Evolutionary conservation across 768 basidiomycete species (phyloP), one percentile per base, ranked within the genome.

Genomic region (Boletus rubescentipes): DNA sequence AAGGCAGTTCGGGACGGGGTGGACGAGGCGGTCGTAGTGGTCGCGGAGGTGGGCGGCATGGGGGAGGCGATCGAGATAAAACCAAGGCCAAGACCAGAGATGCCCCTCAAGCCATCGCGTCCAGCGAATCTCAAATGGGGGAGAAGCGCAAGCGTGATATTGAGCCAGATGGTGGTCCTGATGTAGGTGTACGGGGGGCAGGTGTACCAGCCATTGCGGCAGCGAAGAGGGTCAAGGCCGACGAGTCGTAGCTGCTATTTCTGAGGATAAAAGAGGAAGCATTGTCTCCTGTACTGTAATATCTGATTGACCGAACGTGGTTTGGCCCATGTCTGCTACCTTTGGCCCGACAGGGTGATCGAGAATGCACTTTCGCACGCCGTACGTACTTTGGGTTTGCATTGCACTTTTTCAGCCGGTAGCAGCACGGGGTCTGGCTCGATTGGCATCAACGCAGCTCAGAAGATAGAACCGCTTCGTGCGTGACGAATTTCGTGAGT

Each of bases 71-170:
- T 40, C 56, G 64, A 42, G 58, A 49, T 2, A 64, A 52, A 38
- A 38, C 49, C 15, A 67, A 53, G 40, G 45, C 46, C 34, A 58
- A 55, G 20, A 56, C 53, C 16, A 62, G 49, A 4, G 58, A 54
- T 10, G 64, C 57, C 5, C 54, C 56, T 11, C 61, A 72, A 11
- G 59, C 45, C 5, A 46, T 66, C 18, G 55, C 62, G 3, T 63
- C 61, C 11, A 74, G 66, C 5, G 79, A 74, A 9, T 82, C 81
- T 38, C 74, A 75, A 54, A 67, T 73, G 2, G 88, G 87, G 29
- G 87, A 87, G 59, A 92, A 92, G 74, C 76, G 89, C 54, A 92
- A 91, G 67, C 81, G 87, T 36, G 84, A 79, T 1, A 76, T 88
- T 0, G 89, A 91, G 64, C 89, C 88, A 2, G 89, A 91, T 62